A percentile compares a stretch with the other conserved stretches of the same genome.
Evolutionary conservation across 2,329 filamentous ascomycete genomes (phyloP).

Genomic region (Pezicula radicicola): DNA sequence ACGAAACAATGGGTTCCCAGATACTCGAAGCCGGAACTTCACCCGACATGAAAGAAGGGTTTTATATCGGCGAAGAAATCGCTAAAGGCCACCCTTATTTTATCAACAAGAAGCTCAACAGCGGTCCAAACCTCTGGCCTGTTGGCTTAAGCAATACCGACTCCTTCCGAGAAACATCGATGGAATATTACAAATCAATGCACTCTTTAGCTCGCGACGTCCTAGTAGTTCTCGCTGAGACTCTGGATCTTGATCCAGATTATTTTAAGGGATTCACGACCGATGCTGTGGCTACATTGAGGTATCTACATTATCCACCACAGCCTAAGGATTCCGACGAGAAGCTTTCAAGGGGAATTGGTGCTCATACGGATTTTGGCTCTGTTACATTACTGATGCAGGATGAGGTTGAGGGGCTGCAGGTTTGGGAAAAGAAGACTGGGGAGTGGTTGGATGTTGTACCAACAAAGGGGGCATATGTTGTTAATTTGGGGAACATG

Average conservation of each 20-base stretch:
- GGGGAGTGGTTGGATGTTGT: slow-evolving; percentile 38
- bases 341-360: slow-evolving; percentile 31
- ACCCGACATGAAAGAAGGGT: slow-evolving; percentile 43
- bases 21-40: slow-evolving; percentile 37
- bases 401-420: slow-evolving; percentile 39
- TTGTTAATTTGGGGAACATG: slow-evolving; percentile 47
- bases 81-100: slow-evolving; percentile 32
- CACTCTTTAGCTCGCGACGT: slow-evolving; percentile 37
- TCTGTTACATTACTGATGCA: slow-evolving; percentile 50
- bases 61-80: slow-evolving; percentile 36
- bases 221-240: slow-evolving; percentile 36
- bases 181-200: slow-evolving; percentile 37
- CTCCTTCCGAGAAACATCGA: slow-evolving; percentile 33
- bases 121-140: slow-evolving; percentile 40
- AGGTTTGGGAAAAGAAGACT: slow-evolving; percentile 42
- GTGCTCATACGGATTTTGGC: slow-evolving; percentile 49
- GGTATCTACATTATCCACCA: slow-evolving; percentile 46
- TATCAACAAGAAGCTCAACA: slow-evolving; percentile 29
- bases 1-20: slow-evolving; percentile 43
- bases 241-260: slow-evolving; percentile 32
- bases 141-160: slow-evolving; percentile 10
- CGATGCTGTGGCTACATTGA: slow-evolving; percentile 37
- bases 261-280: slow-evolving; percentile 38
- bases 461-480: slow-evolving; percentile 39
- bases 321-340: slow-evolving; percentile 26